A percentile compares a stretch with the other conserved stretches of the same genome.
phyloP scores from a whole-genome alignment of 768 basidiomycete species.

The Tulasnella sp. region DNA sequence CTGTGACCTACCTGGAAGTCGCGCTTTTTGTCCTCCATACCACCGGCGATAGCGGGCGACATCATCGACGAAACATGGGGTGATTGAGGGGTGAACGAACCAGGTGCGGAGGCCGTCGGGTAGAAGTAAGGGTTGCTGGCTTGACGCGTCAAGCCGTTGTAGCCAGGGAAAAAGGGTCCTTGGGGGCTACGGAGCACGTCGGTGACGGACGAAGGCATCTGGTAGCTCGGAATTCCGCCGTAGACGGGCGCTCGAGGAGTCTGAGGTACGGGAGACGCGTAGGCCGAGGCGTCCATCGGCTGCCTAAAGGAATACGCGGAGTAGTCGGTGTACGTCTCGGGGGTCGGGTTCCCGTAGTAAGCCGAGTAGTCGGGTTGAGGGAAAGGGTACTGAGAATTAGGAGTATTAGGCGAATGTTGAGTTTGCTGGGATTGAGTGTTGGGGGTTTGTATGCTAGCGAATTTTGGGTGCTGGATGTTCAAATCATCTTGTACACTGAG shows the following conservation, averaged over 20 bases:
- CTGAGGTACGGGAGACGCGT: conserved; percentile 34
- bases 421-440: neutral
- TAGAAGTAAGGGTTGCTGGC: conserved; percentile 50
- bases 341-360: conserved; percentile 43
- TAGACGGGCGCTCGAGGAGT: conserved; percentile 35
- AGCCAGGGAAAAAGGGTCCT: conserved; percentile 46
- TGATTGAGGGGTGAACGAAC: conserved; percentile 41
- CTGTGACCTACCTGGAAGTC: conserved; percentile 38
- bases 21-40: conserved; percentile 43
- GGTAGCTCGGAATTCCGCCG: conserved; percentile 33
- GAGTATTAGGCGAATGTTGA: neutral
- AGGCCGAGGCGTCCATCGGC: conserved; percentile 39
- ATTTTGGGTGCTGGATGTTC: neutral
- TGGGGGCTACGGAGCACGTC: conserved; percentile 39
- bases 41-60: conserved; percentile 30
- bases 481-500: conserved; percentile 1
- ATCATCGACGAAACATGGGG: conserved; percentile 46
- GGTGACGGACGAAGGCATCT: conserved; percentile 33
- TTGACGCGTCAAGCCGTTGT: conserved; percentile 35
- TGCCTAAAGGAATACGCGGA: conserved; percentile 37
- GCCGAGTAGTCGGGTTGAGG: conserved; percentile 46
- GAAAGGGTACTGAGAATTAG: conserved; percentile 8
- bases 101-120: conserved; percentile 42
- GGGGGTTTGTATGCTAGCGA: neutral
- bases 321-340: conserved; percentile 43